Evolutionary conservation across 2,329 filamentous ascomycete genomes (phyloP).

Genomic region (Calonectria leucothoes): DNA sequence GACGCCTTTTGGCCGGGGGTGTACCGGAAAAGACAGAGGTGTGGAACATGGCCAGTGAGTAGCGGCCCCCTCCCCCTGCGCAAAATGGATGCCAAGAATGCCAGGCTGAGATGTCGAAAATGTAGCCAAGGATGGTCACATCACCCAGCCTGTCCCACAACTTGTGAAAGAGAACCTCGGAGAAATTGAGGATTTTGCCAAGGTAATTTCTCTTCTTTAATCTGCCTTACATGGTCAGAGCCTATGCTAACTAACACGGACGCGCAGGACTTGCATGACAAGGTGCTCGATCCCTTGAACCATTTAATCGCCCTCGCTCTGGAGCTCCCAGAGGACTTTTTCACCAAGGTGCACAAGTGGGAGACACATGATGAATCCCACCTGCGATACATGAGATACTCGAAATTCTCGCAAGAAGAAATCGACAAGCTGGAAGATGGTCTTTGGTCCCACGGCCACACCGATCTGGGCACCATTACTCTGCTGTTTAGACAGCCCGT

Average conservation of each 20-base stretch:
- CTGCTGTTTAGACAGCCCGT: constrained; percentile 70
- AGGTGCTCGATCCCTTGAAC: constrained; percentile 68
- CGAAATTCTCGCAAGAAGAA: constrained; percentile 59
- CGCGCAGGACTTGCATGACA: constrained; percentile 56
- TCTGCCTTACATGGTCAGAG: neutral
- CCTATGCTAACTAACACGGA: neutral
- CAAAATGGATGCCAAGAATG: neutral
- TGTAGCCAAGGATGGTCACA: constrained; percentile 44
- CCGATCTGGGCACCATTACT: constrained; percentile 67
- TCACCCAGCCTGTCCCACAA: constrained; percentile 16
- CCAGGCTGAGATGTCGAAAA: neutral
- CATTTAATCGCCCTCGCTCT: constrained; percentile 71
- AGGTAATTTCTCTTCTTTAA: constrained; percentile 3
- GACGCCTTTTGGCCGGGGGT: constrained; percentile 47
- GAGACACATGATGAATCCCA: constrained; percentile 69
- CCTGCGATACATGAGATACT: constrained; percentile 72
- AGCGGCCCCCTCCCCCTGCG: neutral
- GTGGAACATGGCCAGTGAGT: constrained; percentile 53
- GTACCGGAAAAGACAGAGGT: constrained; percentile 54
- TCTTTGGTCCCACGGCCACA: constrained; percentile 63
- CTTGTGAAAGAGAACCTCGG: constrained; percentile 22
- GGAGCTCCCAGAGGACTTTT: constrained; percentile 70
- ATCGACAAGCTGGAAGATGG: constrained; percentile 55
- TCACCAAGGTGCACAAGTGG: constrained; percentile 63
- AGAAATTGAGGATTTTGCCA: constrained; percentile 30